A percentile compares a stretch with the other conserved stretches of the same genome.
These are phyloP conservation scores for Geranomyces michiganensis DNA, from an alignment of 192 early-diverging fungal species.

Conservation along the genomic window DNA sequence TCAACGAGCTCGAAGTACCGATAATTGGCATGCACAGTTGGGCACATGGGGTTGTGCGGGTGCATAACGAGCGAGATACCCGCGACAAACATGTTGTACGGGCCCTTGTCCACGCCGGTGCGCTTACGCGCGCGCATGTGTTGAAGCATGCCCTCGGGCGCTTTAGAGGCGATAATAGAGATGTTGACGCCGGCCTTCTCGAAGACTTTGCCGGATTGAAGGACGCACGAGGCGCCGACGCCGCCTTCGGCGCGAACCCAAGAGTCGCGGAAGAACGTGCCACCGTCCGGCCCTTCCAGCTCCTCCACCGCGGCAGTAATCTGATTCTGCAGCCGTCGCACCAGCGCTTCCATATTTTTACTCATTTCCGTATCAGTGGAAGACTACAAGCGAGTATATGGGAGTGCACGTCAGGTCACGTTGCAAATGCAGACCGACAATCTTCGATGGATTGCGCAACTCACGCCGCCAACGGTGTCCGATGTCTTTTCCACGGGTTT, in stretches of 20 bases:
- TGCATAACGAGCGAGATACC: constrained; percentile 93
- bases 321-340: constrained; percentile 74
- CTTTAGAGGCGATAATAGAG: constrained; percentile 69
- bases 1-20: constrained; percentile 91
- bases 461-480: too few relatives aligned
- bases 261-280: constrained; percentile 69
- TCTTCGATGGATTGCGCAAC: too few relatives aligned
- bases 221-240: constrained; percentile 86
- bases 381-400: too few relatives aligned
- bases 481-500: too few relatives aligned
- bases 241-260: constrained; percentile 94
- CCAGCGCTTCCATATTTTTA: constrained; percentile 78
- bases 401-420: too few relatives aligned
- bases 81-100: constrained; percentile 72
- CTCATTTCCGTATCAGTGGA: constrained; percentile 59
- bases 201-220: constrained; percentile 90
- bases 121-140: constrained; percentile 87
- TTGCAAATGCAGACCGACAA: too few relatives aligned
- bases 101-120: constrained; percentile 57
- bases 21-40: constrained; percentile 96
- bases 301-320: constrained; percentile 72
- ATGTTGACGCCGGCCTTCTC: constrained; percentile 98
- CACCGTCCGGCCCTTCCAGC: constrained; percentile 48
- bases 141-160: constrained; percentile 76
- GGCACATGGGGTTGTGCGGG: constrained; percentile 93